Base-by-base conservation (phyloP, 148 eudicot species). In the Amaranthus cruentus region DNA sequence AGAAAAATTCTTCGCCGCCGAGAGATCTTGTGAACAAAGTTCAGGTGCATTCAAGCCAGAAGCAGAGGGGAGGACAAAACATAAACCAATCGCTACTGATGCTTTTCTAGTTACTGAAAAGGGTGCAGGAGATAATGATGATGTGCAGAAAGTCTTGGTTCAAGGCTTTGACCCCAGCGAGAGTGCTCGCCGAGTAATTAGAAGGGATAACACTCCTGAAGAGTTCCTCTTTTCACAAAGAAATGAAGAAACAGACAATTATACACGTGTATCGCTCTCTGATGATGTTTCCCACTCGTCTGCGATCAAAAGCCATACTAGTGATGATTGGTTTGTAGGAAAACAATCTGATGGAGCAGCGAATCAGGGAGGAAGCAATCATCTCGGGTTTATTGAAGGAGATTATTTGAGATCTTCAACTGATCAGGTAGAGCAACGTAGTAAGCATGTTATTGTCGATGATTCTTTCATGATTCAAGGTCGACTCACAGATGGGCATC, bases 391-490 rank as follows among this genome's bases (percentile, higher is more conserved):
- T 42, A 78, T 82, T 75, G 81, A 77, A 77, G 91, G 82, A n/a
- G 86, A 85, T 56, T 79, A 77, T 68, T 73, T 76, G 53, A 18
- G 73, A 56, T 73, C 82, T 52, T 74, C 75, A n/a, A 14, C 49
- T 70, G 80, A 71, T 61, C 76, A 59, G 55, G 47, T n/a, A 55
- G 86, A 68, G 72, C 80, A 71, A 77, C 79, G 54, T 52, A 88
- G 69, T 66, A 85, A 78, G 82, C 88, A 82, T 63, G 68, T 63
- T 47, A 52, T 77, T 69, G 43, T 80, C 66, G 95, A 92, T 73
- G 91, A 92, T 75, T 90, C 97, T 70, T 77, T 88, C 73, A 87
- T 90, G 88, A 80, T 90, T 83, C 92, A 88, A 44, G 70, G 85
- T 59, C 82, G 73, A 44, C 69, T 70, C n/a, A 49, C 67, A 3